A percentile compares a stretch with the other conserved stretches of the same genome.
Evolutionary conservation across 176 grass and related monocot species (phyloP).

Genomic region (Oryza officinalis): DNA sequence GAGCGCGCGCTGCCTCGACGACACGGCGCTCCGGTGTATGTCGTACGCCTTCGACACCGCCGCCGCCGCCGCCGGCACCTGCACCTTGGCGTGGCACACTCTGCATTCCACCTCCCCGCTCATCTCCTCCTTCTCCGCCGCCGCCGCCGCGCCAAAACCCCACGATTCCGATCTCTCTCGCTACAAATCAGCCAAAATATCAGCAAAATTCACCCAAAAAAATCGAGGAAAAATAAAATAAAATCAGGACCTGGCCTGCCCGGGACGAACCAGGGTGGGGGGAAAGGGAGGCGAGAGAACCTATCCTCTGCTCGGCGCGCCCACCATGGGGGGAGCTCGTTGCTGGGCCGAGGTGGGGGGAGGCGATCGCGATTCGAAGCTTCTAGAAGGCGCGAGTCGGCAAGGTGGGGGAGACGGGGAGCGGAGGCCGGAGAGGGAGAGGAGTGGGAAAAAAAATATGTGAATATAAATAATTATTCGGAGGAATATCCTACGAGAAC

Average conservation of each 20-base stretch:
- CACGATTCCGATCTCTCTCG: constrained; percentile 1
- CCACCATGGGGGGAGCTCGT: constrained; percentile 44
- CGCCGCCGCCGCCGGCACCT: constrained; percentile 22
- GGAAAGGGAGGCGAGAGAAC: constrained; percentile 16
- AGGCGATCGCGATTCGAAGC: constrained; percentile 53
- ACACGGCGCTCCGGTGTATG: constrained; percentile 58
- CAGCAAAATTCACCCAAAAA: not conserved
- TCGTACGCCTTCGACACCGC: constrained; percentile 83
- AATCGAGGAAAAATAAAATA: not conserved
- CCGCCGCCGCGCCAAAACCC: constrained; percentile 13
- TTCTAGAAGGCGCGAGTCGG: constrained; percentile 41
- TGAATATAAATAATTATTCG: constrained; percentile 50
- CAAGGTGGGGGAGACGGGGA: constrained; percentile 20
- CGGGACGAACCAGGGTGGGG: not conserved
- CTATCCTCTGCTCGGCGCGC: constrained; percentile 26
- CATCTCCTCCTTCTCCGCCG: constrained; percentile 24
- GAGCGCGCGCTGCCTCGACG: constrained; percentile 71
- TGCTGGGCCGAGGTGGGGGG: not conserved
- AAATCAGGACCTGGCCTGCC: constrained; percentile 8
- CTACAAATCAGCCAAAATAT: constrained; percentile 20
- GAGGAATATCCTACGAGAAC: constrained; percentile 51
- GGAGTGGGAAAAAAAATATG: constrained; percentile 24
- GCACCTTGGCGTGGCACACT: constrained; percentile 77
- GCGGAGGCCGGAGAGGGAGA: constrained; percentile 12
- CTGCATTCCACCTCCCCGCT: constrained; percentile 75